Percentiles rank a stretch among this genome's conserved stretches.
Evolutionary conservation across 1,284 basidiomycete species (phyloP).

Genomic region (Tilletia horrida): DNA sequence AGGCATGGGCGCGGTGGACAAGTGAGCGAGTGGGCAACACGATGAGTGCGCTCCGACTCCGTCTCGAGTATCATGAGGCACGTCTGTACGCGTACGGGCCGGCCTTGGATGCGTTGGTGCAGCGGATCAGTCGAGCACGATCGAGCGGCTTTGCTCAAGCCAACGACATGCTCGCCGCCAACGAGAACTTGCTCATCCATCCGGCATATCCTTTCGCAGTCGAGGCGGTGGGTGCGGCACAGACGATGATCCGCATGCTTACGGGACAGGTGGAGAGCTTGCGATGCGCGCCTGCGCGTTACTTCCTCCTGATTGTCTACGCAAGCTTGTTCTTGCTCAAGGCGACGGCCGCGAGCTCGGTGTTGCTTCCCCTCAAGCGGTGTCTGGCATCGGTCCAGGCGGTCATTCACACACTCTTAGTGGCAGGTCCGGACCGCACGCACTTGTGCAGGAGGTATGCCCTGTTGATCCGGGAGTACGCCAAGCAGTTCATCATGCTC

Average conservation of each 20-base stretch:
- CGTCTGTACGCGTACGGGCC: slow-evolving; percentile 37
- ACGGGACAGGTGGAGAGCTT: slow-evolving; percentile 36
- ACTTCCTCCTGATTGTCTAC: slow-evolving; percentile 40
- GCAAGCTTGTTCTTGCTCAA: slow-evolving; percentile 39
- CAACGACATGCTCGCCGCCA: not conserved
- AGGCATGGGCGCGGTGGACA: slow-evolving; percentile 11
- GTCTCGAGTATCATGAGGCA: slow-evolving; percentile 40
- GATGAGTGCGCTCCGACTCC: slow-evolving; percentile 35
- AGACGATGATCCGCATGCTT: slow-evolving; percentile 37
- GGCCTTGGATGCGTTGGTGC: slow-evolving; percentile 36
- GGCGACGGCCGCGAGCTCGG: slow-evolving; percentile 15
- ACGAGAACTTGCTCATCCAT: slow-evolving; percentile 34
- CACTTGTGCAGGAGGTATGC: slow-evolving; percentile 14
- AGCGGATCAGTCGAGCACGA: slow-evolving; percentile 28
- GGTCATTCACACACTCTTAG: slow-evolving; percentile 6
- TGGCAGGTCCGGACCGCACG: slow-evolving; percentile 4
- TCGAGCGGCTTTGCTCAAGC: slow-evolving; percentile 22
- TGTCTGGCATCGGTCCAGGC: slow-evolving; percentile 13
- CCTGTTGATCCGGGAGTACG: slow-evolving; percentile 13
- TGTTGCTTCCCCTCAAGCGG: not conserved
- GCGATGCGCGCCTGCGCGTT: slow-evolving; percentile 40
- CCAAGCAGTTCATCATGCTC: slow-evolving; percentile 10
- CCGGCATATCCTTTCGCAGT: slow-evolving; percentile 39
- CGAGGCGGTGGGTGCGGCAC: slow-evolving; percentile 37
- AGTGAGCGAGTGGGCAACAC: slow-evolving; percentile 13